A percentile compares a stretch with the other conserved stretches of the same genome.
These are phyloP conservation scores for Penicillium canariense DNA, from an alignment of 495 filamentous ascomycete species.

Conservation along the genomic window DNA sequence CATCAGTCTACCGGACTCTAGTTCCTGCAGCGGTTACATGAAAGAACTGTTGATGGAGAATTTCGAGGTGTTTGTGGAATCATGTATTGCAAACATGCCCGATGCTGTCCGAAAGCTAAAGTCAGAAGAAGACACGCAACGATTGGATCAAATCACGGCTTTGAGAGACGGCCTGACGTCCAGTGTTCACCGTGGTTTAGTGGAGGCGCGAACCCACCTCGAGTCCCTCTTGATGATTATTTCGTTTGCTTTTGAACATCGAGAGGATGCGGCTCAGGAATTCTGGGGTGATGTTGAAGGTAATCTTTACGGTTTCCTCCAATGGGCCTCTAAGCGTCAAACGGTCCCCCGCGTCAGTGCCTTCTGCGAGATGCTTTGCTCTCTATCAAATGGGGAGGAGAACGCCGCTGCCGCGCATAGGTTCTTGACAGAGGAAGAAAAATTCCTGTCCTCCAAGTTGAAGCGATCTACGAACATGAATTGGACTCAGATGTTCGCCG, in stretches of 20 bases:
- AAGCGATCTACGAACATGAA: constrained; percentile 76
- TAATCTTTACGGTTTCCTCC: constrained; percentile 87
- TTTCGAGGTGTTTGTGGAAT: constrained; percentile 81
- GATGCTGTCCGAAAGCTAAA: constrained; percentile 84
- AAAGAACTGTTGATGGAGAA: constrained; percentile 70
- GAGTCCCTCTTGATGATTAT: constrained; percentile 92
- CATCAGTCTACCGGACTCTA: constrained; percentile 58
- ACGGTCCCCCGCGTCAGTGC: constrained; percentile 91
- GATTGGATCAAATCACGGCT: constrained; percentile 61
- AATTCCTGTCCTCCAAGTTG: constrained; percentile 68
- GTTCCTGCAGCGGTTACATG: constrained; percentile 61
- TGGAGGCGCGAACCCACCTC: constrained; percentile 66
- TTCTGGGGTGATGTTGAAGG: constrained; percentile 90
- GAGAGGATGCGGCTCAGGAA: constrained; percentile 74
- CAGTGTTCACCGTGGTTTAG: constrained; percentile 43
- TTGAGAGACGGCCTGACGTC: constrained; percentile 48
- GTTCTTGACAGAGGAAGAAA: constrained; percentile 85
- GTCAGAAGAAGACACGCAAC: constrained; percentile 83
- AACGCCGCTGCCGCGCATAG: constrained; percentile 78
- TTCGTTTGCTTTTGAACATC: constrained; percentile 82
- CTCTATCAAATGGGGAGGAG: constrained; percentile 74
- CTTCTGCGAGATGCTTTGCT: constrained; percentile 91
- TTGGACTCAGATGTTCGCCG: constrained; percentile 89
- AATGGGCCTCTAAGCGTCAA: constrained; percentile 89
- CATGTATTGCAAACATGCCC: constrained; percentile 91